A percentile compares a stretch with the other conserved stretches of the same genome.
phyloP scores from a whole-genome alignment of 2,329 filamentous ascomycete genomes.

The Talaromyces piceae region DNA sequence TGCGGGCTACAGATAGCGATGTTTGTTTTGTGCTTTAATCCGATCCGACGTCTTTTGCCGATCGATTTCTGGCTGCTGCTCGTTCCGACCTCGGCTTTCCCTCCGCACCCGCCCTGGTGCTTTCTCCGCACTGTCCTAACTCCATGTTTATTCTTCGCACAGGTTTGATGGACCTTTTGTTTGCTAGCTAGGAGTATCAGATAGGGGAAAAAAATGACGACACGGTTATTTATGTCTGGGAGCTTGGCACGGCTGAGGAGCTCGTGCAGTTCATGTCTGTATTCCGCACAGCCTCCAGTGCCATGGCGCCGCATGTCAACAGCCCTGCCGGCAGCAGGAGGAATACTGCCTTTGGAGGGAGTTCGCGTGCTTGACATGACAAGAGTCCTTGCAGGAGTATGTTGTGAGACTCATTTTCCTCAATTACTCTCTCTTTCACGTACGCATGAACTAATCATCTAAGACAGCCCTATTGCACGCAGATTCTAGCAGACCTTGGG shows the following conservation, averaged over 20 bases:
- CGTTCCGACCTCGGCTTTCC: constrained; percentile 20
- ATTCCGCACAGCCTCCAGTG: not conserved
- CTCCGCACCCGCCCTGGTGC: constrained; percentile 8
- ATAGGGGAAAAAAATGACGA: constrained; percentile 1
- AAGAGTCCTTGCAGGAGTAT: constrained; percentile 84
- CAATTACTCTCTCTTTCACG: not conserved
- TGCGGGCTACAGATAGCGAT: too few species aligned
- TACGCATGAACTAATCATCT: constrained; percentile 6
- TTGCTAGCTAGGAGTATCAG: not conserved
- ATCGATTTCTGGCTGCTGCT: not conserved
- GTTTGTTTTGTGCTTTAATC: too few species aligned
- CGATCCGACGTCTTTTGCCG: not conserved
- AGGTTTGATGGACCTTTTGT: not conserved
- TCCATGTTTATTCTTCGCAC: not conserved
- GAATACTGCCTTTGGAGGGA: constrained; percentile 66
- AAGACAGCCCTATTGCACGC: constrained; percentile 87
- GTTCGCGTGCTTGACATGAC: constrained; percentile 95
- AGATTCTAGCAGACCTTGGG: constrained; percentile 94
- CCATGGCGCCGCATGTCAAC: constrained; percentile 35
- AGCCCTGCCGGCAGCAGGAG: constrained; percentile 31
- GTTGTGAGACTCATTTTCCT: constrained; percentile 47
- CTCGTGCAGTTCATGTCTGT: not conserved
- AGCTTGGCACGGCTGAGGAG: constrained; percentile 7
- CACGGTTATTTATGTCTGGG: constrained; percentile 16
- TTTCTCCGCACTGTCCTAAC: not conserved